Evolutionary conservation across 768 basidiomycete genomes (phyloP), one percentile per base, ranked within the genome.

Genomic region (Hygrophoropsis aurantiaca): DNA sequence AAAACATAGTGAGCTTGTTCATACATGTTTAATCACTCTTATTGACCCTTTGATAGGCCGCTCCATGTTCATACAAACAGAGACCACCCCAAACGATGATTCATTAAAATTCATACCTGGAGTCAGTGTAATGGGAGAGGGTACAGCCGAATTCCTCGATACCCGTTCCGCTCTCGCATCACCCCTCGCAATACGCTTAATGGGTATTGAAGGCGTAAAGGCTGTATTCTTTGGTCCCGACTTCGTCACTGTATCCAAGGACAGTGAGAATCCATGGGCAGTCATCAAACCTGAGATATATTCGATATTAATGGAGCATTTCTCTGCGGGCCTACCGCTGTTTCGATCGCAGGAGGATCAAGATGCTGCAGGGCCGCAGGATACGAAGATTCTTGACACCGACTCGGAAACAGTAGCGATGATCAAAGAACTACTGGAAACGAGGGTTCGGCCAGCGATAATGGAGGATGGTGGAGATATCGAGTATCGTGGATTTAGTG

Each of bases 401-500:
- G 97, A 99, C 64, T 87, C 89, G 18, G 97, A 98, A 66, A 90
- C 92, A 3, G 92, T 99, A 3, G 97, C 92, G 7, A 99, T 98
- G 95, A 94, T 99, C 57, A 99, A 99, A 66, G 97, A 99, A 63
- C 65, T 98, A 32, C 72, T 99, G 41, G 95, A 97, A 62, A 98
- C 94, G 2, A 74, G 97, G 11, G 93, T 99, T 15, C 74, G 97
- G 45, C 97, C 97, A 5, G 90, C 94, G 4, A 98, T 99, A 50
- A 94, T 94, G 90, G 97, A 98, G 65, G 95, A 99, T 47, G 97
- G 97, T 0, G 97, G 97, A 2, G 97, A 98, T 64, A 94, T 99
- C 47, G 95, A 98, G 69, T 99, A 90, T 64, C 80, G 86, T 27
- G 94, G 91, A 3, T 95, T 98, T 59, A 78, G 80, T 41, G 91